Conservation (phyloP, 495 filamentous ascomycete genomes). For the Neurospora africana region DNA sequence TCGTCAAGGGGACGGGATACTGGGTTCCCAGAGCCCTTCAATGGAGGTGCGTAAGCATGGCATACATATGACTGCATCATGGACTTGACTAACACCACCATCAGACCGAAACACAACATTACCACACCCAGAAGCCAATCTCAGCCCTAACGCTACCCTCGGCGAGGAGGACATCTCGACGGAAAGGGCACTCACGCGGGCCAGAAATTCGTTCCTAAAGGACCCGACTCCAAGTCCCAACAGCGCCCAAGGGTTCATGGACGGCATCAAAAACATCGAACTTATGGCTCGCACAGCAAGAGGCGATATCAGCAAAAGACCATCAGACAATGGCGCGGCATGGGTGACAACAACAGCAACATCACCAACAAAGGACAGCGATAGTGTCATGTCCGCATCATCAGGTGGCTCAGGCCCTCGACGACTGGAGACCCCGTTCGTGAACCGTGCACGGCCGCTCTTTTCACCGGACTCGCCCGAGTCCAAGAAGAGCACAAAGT, state of each 20-base stretch:
- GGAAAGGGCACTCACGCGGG: conserved; percentile 11
- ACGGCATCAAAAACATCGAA: conserved; percentile 5
- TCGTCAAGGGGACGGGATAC: conserved; percentile 19
- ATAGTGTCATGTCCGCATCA: not conserved
- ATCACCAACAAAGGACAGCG: not conserved
- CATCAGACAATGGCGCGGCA: not conserved
- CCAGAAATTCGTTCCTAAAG: conserved; percentile 17
- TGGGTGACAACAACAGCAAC: not conserved
- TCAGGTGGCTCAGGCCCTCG: not conserved
- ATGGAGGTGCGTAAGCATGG: conserved; percentile 13
- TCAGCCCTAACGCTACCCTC: conserved; percentile 23
- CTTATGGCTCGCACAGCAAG: conserved; percentile 3
- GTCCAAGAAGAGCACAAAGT: not conserved
- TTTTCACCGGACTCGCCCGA: not conserved
- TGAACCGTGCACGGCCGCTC: not conserved
- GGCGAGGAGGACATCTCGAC: conserved; percentile 21
- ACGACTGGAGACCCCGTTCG: not conserved
- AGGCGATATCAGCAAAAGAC: not conserved
- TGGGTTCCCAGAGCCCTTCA: conserved; percentile 27
- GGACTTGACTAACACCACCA: not conserved
- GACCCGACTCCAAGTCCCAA: conserved; percentile 2
- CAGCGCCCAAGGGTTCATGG: conserved; percentile 3
- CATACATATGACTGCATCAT: not conserved
- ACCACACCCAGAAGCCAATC: conserved; percentile 27
- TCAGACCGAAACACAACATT: conserved; percentile 25